Percentiles rank a stretch among this genome's conserved stretches.
phyloP scores from a whole-genome alignment of 2,329 filamentous ascomycete genomes.

The Chrysoporthe deuterocubensis region DNA sequence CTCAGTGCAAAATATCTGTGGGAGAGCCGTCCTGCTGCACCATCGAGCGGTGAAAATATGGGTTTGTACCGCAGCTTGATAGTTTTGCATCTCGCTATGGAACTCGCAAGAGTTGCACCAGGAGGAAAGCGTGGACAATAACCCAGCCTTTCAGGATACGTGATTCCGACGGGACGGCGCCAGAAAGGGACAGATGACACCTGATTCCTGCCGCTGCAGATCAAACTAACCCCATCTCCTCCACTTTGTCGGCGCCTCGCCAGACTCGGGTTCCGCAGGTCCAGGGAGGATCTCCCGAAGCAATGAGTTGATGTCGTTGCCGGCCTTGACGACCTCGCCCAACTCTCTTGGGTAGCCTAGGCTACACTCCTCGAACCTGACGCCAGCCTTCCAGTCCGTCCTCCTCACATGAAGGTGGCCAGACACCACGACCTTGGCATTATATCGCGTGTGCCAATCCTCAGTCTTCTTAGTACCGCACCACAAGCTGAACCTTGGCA shows the following conservation, averaged over 20 bases:
- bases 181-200: not conserved
- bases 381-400: slow-evolving; percentile 44
- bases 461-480: slow-evolving; percentile 43
- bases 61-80: not conserved
- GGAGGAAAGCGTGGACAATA: not conserved
- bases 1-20: not conserved
- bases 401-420: slow-evolving; percentile 44
- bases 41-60: not conserved
- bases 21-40: not conserved
- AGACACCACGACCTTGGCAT: slow-evolving; percentile 41
- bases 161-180: not conserved
- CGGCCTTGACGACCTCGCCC: slow-evolving; percentile 37
- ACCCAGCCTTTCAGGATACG: not conserved
- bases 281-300: slow-evolving; percentile 40
- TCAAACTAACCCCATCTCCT: slow-evolving; percentile 23
- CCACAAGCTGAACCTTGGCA: slow-evolving; percentile 45
- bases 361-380: slow-evolving; percentile 44
- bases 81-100: not conserved
- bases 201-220: not conserved
- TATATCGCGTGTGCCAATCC: slow-evolving; percentile 42
- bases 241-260: slow-evolving; percentile 22
- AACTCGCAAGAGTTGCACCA: not conserved
- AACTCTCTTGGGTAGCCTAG: slow-evolving; percentile 44
- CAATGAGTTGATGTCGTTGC: slow-evolving; percentile 40
- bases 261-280: slow-evolving; percentile 19